Conservation (phyloP, 768 basidiomycete genomes). For the Amanita pallidorosea region DNA sequence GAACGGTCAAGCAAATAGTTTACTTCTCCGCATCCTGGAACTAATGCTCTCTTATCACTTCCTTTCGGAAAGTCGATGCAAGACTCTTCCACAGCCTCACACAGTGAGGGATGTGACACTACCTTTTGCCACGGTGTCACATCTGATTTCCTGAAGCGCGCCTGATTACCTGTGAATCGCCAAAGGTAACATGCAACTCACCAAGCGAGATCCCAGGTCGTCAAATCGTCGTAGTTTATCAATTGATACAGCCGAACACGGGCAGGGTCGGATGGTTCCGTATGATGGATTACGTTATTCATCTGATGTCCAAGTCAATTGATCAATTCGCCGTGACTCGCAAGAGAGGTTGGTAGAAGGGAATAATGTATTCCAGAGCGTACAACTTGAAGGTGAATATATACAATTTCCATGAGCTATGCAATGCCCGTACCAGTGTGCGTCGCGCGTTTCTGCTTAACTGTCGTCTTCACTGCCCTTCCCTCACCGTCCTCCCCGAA, state of each 20-base stretch:
- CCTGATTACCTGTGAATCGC: too few species aligned
- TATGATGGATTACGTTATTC: neutral
- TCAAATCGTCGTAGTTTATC: neutral
- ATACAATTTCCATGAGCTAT: too few species aligned
- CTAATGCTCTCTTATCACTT: neutral
- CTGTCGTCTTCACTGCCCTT: too few species aligned
- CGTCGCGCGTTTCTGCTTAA: too few species aligned
- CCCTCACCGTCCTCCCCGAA: too few species aligned
- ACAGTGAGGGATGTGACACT: neutral
- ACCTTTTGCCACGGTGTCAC: neutral
- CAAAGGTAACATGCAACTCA: neutral
- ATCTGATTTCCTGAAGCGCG: neutral
- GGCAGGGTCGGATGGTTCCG: neutral
- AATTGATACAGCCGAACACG: neutral
- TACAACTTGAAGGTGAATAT: too few species aligned
- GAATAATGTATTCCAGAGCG: too few species aligned
- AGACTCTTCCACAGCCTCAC: neutral
- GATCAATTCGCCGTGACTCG: too few species aligned
- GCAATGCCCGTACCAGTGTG: too few species aligned
- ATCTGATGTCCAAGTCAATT: too few species aligned
- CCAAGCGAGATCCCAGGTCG: neutral
- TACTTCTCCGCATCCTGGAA: conserved; percentile 3
- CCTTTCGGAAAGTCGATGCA: conserved; percentile 3
- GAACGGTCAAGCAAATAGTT: neutral
- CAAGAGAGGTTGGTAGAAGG: too few species aligned